Conservation (phyloP, 1,284 basidiomycete genomes). For the Boletellus sp. region DNA sequence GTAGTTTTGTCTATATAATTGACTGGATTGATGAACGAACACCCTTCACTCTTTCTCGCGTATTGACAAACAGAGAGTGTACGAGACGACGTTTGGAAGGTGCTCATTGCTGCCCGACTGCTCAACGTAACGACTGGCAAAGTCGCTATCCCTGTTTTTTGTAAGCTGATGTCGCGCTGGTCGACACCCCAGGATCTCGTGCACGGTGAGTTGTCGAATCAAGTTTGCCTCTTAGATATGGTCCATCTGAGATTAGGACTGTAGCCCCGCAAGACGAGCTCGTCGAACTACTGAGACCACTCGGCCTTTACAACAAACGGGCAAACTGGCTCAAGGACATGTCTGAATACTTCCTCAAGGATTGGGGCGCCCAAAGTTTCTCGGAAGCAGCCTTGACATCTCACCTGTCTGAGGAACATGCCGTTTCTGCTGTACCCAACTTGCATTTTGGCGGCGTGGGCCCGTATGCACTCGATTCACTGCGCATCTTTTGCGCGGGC, state of each 20-base stretch:
- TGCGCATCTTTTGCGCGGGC: slow-evolving; percentile 56
- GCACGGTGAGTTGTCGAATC: slow-evolving; percentile 37
- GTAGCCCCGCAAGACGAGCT: slow-evolving; percentile 36
- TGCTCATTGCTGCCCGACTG: slow-evolving; percentile 30
- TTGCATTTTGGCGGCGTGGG: slow-evolving; percentile 58
- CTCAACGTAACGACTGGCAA: slow-evolving; percentile 33
- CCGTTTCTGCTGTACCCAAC: slow-evolving; percentile 39
- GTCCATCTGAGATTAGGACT: background rate
- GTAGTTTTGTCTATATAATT: background rate
- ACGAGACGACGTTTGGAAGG: slow-evolving; percentile 29
- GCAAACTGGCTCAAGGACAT: slow-evolving; percentile 48
- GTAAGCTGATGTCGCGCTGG: slow-evolving; percentile 49
- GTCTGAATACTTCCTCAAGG: slow-evolving; percentile 43
- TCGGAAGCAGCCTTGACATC: background rate
- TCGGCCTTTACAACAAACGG: slow-evolving; percentile 54
- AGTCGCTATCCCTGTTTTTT: slow-evolving; percentile 41
- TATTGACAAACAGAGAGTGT: slow-evolving; percentile 19
- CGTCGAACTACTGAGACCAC: slow-evolving; percentile 39
- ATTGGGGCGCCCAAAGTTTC: slow-evolving; percentile 32
- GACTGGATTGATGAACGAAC: background rate
- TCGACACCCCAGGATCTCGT: slow-evolving; percentile 49
- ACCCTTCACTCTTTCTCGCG: background rate
- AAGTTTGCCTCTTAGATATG: background rate
- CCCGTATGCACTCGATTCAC: slow-evolving; percentile 63
- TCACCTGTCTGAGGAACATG: background rate